Evolutionary conservation across 192 early-diverging fungal genomes (phyloP).

Genomic region (Coemansia sp.): DNA sequence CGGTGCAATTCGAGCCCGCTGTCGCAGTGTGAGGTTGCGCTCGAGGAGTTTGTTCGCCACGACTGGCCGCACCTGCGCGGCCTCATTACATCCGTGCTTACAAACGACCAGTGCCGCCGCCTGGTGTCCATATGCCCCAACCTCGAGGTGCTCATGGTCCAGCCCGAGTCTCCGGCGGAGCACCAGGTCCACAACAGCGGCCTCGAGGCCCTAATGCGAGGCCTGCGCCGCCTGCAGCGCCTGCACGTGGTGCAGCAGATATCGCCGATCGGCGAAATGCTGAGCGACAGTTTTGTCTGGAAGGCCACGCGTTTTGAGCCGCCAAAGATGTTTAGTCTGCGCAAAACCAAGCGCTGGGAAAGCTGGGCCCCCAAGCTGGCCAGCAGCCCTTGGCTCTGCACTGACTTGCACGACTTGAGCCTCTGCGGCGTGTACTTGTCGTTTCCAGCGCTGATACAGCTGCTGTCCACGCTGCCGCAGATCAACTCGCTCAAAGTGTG

Average conservation of each 20-base stretch:
- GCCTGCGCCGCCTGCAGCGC: slow-evolving; percentile 30
- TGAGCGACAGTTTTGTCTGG: slow-evolving; percentile 49
- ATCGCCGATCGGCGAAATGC: slow-evolving; percentile 51
- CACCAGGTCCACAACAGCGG: slow-evolving; percentile 51
- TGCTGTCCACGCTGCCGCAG: slow-evolving; percentile 39
- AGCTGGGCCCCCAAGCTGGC: slow-evolving; percentile 51
- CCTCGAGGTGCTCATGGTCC: slow-evolving; percentile 48
- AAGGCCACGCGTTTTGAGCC: slow-evolving; percentile 43
- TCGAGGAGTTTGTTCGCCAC: slow-evolving; percentile 45
- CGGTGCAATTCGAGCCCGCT: slow-evolving; percentile 45
- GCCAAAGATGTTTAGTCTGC: slow-evolving; percentile 45
- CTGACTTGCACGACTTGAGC: slow-evolving; percentile 30
- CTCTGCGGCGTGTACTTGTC: slow-evolving; percentile 49
- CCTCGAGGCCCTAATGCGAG: slow-evolving; percentile 38
- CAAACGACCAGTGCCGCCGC: slow-evolving; percentile 39
- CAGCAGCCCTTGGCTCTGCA: slow-evolving; percentile 46
- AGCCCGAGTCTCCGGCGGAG: slow-evolving; percentile 48
- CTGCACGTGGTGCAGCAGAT: slow-evolving; percentile 49
- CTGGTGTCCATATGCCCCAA: slow-evolving; percentile 30
- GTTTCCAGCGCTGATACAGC: slow-evolving; percentile 48
- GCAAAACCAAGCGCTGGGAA: slow-evolving; percentile 45
- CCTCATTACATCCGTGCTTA: slow-evolving; percentile 42
- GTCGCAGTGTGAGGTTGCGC: slow-evolving; percentile 33
- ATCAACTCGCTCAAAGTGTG: slow-evolving; percentile 40
- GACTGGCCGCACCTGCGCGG: slow-evolving; percentile 47